Conservation (phyloP, 2,329 filamentous ascomycete species). For the Penicillium sp. region DNA sequence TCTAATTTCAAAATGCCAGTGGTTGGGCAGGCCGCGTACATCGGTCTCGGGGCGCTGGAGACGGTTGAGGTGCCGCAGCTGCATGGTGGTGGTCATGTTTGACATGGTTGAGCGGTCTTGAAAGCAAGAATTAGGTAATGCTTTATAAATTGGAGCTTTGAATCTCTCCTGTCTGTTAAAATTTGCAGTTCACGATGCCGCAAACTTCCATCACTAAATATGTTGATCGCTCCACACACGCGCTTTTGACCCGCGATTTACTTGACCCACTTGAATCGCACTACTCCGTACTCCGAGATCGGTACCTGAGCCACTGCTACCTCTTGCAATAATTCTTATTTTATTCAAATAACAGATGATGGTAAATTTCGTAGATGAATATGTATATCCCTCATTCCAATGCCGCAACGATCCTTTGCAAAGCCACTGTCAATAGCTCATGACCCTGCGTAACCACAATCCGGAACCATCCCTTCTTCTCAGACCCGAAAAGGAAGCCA, state of each 20-base stretch:
- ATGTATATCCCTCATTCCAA: constrained; percentile 7
- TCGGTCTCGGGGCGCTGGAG: background rate
- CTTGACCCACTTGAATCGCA: no score
- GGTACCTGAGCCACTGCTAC: no score
- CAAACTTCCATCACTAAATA: no score
- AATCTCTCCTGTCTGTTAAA: background rate
- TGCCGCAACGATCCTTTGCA: constrained; percentile 31
- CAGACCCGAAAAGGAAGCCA: constrained; percentile 39
- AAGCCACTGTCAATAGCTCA: constrained; percentile 33
- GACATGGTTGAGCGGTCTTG: background rate
- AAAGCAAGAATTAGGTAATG: background rate
- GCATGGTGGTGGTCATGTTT: background rate
- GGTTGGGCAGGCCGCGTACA: background rate
- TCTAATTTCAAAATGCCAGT: constrained; percentile 10
- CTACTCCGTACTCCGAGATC: no score
- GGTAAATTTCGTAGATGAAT: background rate
- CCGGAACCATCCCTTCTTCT: constrained; percentile 47
- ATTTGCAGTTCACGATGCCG: no score
- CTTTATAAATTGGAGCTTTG: background rate
- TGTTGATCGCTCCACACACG: no score
- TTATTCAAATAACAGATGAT: background rate
- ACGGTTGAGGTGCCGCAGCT: background rate
- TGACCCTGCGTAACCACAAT: constrained; percentile 41
- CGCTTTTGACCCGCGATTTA: no score
- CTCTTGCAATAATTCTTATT: no score